A percentile compares a stretch with the other conserved stretches of the same genome.
Conservation (phyloP, 1,139 yeast genomes). For the Groenewaldozyma sp. region DNA sequence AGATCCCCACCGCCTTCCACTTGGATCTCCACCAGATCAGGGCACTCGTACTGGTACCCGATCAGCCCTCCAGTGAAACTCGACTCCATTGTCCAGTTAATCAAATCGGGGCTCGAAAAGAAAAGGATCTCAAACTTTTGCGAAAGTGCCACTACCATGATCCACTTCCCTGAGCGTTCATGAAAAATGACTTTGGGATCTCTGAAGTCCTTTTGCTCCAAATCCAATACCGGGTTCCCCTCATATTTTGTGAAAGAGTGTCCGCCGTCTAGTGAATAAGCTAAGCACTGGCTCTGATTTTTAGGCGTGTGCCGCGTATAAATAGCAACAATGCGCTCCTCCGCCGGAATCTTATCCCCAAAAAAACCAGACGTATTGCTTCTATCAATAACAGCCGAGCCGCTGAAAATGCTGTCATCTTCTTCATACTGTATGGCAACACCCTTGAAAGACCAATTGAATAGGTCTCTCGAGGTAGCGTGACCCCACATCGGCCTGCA, state of each 20-base stretch:
- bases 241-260: constrained; percentile 26
- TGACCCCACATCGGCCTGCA: constrained; percentile 33
- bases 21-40: constrained; percentile 1
- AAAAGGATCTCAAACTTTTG: constrained; percentile 30
- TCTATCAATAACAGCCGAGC: constrained; percentile 30
- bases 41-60: constrained; percentile 29
- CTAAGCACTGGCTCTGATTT: constrained; percentile 28
- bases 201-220: constrained; percentile 29
- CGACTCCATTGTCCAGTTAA: constrained; percentile 27
- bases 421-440: constrained; percentile 27
- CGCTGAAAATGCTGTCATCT: constrained; percentile 30
- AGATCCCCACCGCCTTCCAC: neutral
- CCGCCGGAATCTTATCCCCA: constrained; percentile 21
- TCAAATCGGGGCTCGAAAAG: constrained; percentile 28
- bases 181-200: constrained; percentile 38
- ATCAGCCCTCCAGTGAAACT: constrained; percentile 27
- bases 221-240: constrained; percentile 30
- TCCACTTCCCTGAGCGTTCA: constrained; percentile 28
- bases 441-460: constrained; percentile 28
- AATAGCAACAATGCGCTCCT: constrained; percentile 31
- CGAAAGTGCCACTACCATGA: constrained; percentile 30
- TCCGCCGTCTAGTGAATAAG: constrained; percentile 34
- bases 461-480: constrained; percentile 29
- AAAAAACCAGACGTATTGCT: constrained; percentile 33
- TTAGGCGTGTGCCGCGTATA: constrained; percentile 25